Conservation (phyloP, 345 rosid species). For the Acer yangbiense region DNA sequence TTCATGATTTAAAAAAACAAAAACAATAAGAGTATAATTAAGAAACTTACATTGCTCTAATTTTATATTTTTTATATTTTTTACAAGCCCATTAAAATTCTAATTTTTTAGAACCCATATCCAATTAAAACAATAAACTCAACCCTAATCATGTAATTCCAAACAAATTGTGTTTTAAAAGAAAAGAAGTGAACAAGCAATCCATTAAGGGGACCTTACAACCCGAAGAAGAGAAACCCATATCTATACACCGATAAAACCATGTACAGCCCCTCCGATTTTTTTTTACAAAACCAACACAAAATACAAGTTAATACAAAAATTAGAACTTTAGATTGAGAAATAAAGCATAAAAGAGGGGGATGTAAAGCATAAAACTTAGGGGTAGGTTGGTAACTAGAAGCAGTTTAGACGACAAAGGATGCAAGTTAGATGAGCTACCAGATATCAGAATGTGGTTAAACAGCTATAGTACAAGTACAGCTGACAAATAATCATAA, state of each 20-base stretch:
- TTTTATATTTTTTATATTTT: too few species aligned
- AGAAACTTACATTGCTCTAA: too few species aligned
- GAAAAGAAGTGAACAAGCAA: neutral
- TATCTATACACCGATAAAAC: neutral
- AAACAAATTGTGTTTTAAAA: too few species aligned
- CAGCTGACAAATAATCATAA: neutral
- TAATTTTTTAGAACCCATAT: too few species aligned
- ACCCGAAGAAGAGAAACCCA: neutral
- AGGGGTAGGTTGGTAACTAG: neutral
- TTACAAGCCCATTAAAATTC: too few species aligned
- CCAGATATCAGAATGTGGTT: neutral
- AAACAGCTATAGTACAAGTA: neutral
- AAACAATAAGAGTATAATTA: too few species aligned
- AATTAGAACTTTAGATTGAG: neutral
- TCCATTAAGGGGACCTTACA: neutral
- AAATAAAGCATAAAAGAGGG: neutral
- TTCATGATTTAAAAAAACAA: too few species aligned
- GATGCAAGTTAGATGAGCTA: neutral
- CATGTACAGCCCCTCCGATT: neutral
- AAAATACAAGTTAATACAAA: neutral
- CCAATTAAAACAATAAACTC: too few species aligned
- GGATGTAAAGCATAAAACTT: neutral
- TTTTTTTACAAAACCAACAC: neutral
- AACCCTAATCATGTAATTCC: too few species aligned
- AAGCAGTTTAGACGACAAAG: too few species aligned